These are phyloP conservation scores for Saturnispora galanensis DNA, from an alignment of 805 yeast genomes.

Conservation along the genomic window DNA sequence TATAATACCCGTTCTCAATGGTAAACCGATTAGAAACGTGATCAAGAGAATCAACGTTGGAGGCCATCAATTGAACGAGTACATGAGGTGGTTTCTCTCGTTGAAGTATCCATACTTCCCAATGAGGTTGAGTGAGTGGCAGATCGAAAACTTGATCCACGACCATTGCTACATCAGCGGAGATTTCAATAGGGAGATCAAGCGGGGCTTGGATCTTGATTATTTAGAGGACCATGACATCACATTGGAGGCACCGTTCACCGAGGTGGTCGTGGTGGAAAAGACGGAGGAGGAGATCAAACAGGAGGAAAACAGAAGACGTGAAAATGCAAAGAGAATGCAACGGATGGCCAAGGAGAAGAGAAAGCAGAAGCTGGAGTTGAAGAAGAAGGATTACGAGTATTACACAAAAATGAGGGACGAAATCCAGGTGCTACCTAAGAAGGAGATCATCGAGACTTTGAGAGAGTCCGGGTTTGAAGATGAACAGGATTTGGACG, in stretches of 20 bases:
- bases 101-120: constrained; percentile 93
- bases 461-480: constrained; percentile 70
- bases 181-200: constrained; percentile 58
- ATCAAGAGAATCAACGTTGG: constrained; percentile 89
- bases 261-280: constrained; percentile 53
- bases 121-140: constrained; percentile 49
- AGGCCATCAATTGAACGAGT: constrained; percentile 63
- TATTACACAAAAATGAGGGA: constrained; percentile 56
- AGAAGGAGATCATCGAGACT: constrained; percentile 43
- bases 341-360: constrained; percentile 90
- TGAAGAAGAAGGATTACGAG: constrained; percentile 70
- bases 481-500: constrained; percentile 60
- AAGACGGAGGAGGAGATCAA: constrained; percentile 79
- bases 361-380: constrained; percentile 67
- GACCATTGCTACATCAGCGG: constrained; percentile 71
- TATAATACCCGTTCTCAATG: constrained; percentile 71
- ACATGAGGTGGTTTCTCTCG: constrained; percentile 49
- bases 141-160: constrained; percentile 57
- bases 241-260: constrained; percentile 74
- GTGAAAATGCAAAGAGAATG: constrained; percentile 76
- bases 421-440: constrained; percentile 39
- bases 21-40: constrained; percentile 53
- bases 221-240: constrained; percentile 60
- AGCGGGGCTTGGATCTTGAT: constrained; percentile 47
- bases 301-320: constrained; percentile 65